Evolutionary conservation across 805 yeast genomes (phyloP), one percentile per base, ranked within the genome.

Genomic region (Candida montana): DNA sequence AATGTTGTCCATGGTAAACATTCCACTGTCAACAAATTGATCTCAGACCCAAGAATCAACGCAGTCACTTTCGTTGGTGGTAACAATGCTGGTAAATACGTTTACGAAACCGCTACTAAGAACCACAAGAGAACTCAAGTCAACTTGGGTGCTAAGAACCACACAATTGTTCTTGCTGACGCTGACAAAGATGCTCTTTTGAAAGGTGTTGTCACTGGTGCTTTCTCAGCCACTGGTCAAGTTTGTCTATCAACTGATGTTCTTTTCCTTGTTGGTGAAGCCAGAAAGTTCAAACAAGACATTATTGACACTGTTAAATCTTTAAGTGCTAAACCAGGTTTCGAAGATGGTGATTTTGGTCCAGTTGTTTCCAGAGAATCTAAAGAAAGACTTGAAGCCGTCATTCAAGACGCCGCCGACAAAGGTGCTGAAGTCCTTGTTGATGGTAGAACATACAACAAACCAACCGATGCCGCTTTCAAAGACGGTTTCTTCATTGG

Each of bases 151-250:
- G 90, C 90, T 35, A 83, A 83, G 66, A 83, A 83, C 69, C 91
- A 83, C 62, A 74, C 83, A 55, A 72, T 83, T 41, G 77, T 83
- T 15, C 66, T 81, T 48, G 87, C 89, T 15, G 90, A 83, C 54
- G 87, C 88, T 35, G 75, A 80, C 63, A 75, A 77, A 61, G 62
- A 66, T 47, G 77, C 76, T 47, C 74, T 84, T 37, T 65, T 83
- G 51, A 79, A 77, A 57, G 81, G 84, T 41, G 65, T 83, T 36
- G 79, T 71, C 44, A 83, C 87, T 37, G 88, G 90, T 40, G 85
- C 88, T 19, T 83, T 83, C 61, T 88, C 90, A 26, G 89, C 90
- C 39, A 89, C 90, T 16, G 91, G 90, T 47, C 91, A 83, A 70
- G 77, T 89, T 58, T 83, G 91, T 65, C 79, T 83, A 84, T 85